Evolutionary conservation across 1,139 yeast species (phyloP), one percentile per base, ranked within the genome.

Genomic region (Hansenula lynferdii): DNA sequence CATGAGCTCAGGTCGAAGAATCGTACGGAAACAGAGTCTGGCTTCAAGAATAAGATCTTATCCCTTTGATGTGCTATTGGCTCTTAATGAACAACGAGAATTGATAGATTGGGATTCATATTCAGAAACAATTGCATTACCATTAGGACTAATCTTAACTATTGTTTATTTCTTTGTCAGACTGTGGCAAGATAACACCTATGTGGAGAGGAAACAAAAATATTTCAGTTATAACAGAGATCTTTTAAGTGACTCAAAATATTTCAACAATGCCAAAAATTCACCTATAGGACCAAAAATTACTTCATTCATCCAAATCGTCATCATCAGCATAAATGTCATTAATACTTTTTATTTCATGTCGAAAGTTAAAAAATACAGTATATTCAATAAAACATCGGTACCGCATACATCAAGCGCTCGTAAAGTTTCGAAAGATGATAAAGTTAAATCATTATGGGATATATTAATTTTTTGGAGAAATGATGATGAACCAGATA

Each of bases 51-150:
- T 77, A 22, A 61, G 61, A 42, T 60, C 74, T n/a, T 70, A 72
- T 37, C 87, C 87, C 0, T 67, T 76, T 42, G 90, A 82, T 51
- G 47, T 72, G 26, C 65, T 70, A 38, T 62, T 81, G 5, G 65
- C 69, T 35, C 37, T 75, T 27, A 77, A 77, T 49, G 89, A 82
- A 53, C 52, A 62, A 11, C 48, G 77, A 16, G 69, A 70, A 35
- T 62, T 79, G 6, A 72, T 80, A 6, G 85, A 81, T 42, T 82
- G 89, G 89, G 87, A 82, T 48, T 64, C 68, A 2, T 68, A 75
- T 44, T 65, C 76, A 9, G 51, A 54, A n/a, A 49, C 70, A 1
- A 47, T 71, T 8, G 80, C 77, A 0, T 47, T 69, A 25, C 80
- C 77, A 0, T 46, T 65, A 10, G 83, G 83, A 0, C 56, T 61